Evolutionary conservation across 345 rosid species (phyloP).

Genomic region (Erysimum cheiranthoides): DNA sequence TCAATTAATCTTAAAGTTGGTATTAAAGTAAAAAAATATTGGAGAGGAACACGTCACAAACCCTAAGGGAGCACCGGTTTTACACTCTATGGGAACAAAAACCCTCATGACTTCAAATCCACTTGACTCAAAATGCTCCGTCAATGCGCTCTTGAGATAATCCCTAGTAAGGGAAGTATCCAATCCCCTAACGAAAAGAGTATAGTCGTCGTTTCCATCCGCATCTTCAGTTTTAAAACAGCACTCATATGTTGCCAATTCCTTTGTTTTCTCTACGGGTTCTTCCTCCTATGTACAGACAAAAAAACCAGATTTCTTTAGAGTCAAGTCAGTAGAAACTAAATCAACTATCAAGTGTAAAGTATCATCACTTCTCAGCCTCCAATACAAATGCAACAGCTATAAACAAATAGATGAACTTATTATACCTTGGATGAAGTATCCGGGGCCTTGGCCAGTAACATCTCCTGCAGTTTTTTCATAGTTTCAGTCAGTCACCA

Average conservation of each 20-base stretch:
- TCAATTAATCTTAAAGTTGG: neutral
- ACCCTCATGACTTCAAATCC: constrained; percentile 57
- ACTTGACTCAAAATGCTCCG: constrained; percentile 63
- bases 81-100: constrained; percentile 58
- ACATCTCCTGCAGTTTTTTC: neutral
- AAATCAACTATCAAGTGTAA: neutral
- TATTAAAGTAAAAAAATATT: neutral
- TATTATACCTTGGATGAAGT: constrained; percentile 7
- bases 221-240: constrained; percentile 38
- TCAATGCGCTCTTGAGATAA: constrained; percentile 52
- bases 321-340: neutral
- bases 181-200: constrained; percentile 43
- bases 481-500: neutral
- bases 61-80: constrained; percentile 57
- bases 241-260: neutral
- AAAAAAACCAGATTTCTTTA: neutral
- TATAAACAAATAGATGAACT: neutral
- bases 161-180: constrained; percentile 55
- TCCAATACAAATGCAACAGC: neutral
- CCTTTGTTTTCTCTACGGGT: constrained; percentile 30
- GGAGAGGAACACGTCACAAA: constrained; percentile 30
- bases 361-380: neutral
- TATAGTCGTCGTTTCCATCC: constrained; percentile 23
- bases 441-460: neutral
- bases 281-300: constrained; percentile 42